Conservation (phyloP, 495 filamentous ascomycete species). For the Talaromyces wortmannii region DNA sequence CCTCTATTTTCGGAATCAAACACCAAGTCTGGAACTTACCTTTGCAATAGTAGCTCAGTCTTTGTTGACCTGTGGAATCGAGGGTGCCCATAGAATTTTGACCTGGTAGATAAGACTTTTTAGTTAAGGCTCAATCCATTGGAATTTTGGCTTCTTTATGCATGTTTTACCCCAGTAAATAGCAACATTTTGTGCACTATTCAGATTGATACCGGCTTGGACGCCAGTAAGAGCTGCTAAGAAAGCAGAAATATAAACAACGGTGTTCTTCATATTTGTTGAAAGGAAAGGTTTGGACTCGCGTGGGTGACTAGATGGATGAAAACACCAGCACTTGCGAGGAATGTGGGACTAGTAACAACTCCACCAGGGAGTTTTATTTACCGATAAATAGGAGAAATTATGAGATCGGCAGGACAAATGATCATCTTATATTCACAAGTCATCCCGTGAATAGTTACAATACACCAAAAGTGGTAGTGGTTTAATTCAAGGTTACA, state of each 20-base stretch:
- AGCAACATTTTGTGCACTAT: conserved; percentile 42
- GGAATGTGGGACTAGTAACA: conserved; percentile 3
- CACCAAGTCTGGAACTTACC: conserved; percentile 1
- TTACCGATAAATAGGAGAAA: background rate
- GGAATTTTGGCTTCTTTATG: background rate
- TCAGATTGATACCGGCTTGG: conserved; percentile 35
- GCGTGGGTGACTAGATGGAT: background rate
- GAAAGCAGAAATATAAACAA: conserved; percentile 3
- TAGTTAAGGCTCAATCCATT: background rate
- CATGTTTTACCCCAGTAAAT: conserved; percentile 62
- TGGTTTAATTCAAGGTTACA: conserved; percentile 1
- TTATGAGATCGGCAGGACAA: background rate
- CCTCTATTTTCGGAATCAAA: background rate
- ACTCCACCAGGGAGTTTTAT: background rate
- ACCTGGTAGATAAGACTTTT: background rate
- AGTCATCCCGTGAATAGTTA: background rate
- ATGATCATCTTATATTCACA: background rate
- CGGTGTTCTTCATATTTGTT: conserved; percentile 1
- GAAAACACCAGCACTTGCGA: conserved; percentile 4
- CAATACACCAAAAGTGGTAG: background rate
- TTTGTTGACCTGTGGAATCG: conserved; percentile 31
- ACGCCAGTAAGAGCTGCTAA: conserved; percentile 9
- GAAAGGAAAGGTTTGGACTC: background rate
- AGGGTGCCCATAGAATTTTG: conserved; percentile 3
- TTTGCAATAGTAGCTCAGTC: conserved; percentile 25